These are phyloP conservation scores for Oryza meyeriana DNA, from an alignment of 176 grass and related monocot genomes.

Conservation along the genomic window DNA sequence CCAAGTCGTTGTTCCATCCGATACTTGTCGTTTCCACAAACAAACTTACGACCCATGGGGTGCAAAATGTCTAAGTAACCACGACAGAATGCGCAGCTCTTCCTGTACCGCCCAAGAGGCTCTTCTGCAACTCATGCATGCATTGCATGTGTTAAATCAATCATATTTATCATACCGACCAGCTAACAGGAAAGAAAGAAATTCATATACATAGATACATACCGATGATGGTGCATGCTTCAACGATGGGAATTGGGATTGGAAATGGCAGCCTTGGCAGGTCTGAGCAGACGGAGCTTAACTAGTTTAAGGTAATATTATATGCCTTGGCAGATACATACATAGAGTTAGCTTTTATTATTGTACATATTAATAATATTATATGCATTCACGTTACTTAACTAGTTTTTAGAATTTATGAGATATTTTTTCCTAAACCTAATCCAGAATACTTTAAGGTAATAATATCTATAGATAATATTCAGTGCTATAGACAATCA, in stretches of 20 bases:
- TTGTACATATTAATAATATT: too few species aligned
- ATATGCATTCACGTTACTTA: too few species aligned
- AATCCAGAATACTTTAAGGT: too few species aligned
- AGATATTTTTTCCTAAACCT: too few species aligned
- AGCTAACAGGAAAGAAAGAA: neutral
- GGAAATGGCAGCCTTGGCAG: neutral
- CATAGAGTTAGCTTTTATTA: too few species aligned
- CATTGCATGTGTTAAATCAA: too few species aligned
- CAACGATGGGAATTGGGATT: neutral
- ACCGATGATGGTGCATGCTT: slow-evolving; percentile 29
- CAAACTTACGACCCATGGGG: slow-evolving; percentile 15
- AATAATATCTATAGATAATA: too few species aligned
- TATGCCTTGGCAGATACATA: too few species aligned
- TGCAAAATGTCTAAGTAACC: neutral
- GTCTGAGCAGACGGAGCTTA: too few species aligned
- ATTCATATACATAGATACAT: neutral
- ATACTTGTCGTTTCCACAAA: slow-evolving; percentile 24
- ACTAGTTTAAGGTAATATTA: too few species aligned
- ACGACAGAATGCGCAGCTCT: slow-evolving; percentile 4
- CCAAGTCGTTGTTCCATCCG: neutral
- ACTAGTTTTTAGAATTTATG: too few species aligned
- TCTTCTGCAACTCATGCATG: slow-evolving; percentile 8
- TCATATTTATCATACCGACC: neutral
- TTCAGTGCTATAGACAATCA: too few species aligned
- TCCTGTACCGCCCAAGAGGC: neutral